Evolutionary conservation across 805 yeast species (phyloP).

Genomic region (Candida boleticola): DNA sequence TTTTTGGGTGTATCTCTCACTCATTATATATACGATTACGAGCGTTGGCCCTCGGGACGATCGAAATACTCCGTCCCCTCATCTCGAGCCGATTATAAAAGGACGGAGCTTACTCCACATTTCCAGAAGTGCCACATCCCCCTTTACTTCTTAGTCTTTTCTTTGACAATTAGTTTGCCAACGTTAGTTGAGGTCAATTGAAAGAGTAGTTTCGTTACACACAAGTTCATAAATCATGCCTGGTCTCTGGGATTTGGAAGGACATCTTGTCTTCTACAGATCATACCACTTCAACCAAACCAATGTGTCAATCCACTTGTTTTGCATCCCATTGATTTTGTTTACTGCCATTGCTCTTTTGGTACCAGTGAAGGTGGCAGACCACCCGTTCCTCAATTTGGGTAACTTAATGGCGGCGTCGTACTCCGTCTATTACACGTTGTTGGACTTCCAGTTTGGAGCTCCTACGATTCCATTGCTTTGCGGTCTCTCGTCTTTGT

Average conservation of each 20-base stretch:
- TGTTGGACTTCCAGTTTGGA: slow-evolving; percentile 50
- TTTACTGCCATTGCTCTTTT: slow-evolving; percentile 48
- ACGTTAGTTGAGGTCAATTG: no score
- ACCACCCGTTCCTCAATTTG: slow-evolving; percentile 34
- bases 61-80: no score
- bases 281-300: slow-evolving; percentile 50
- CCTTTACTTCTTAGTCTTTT: no score
- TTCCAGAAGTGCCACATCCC: no score
- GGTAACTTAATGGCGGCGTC: slow-evolving; percentile 46
- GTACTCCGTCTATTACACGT: slow-evolving; percentile 58
- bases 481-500: slow-evolving; percentile 19
- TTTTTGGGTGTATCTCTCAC: no score
- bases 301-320: slow-evolving; percentile 74
- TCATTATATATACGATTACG: no score
- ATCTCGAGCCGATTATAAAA: no score
- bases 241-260: slow-evolving; percentile 32
- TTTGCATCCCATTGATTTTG: slow-evolving; percentile 78
- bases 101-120: no score
- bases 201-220: no score
- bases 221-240: slow-evolving; percentile 28
- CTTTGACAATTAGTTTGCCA: no score
- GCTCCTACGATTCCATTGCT: slow-evolving; percentile 27
- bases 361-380: slow-evolving; percentile 21
- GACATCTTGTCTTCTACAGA: slow-evolving; percentile 42
- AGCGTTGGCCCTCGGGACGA: no score